phyloP scores from a whole-genome alignment of 169 alveolate species.

The Besnoitia besnoiti region DNA sequence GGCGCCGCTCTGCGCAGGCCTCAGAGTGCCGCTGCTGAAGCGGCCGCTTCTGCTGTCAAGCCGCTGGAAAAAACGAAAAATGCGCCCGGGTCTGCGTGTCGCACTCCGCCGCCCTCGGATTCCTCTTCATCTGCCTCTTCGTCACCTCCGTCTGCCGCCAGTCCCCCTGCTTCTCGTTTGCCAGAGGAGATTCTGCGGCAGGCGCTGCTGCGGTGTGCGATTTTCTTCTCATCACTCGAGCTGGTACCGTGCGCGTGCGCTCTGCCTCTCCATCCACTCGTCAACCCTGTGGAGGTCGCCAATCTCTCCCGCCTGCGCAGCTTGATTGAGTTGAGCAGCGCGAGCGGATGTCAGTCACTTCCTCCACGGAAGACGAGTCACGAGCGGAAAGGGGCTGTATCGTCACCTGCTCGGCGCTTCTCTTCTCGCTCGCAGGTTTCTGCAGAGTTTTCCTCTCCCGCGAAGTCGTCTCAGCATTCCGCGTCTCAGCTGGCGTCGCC shows the following conservation, averaged over 20 bases:
- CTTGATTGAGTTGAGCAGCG: slow-evolving; percentile 47
- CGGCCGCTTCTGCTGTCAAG: not conserved
- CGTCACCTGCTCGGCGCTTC: not conserved
- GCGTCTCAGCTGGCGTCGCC: too few relatives aligned
- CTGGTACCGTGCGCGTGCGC: slow-evolving; percentile 50
- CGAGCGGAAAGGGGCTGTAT: not conserved
- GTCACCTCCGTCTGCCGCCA: not conserved
- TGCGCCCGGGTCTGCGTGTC: not conserved
- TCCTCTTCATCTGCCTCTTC: not conserved
- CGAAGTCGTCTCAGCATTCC: too few relatives aligned
- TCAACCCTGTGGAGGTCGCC: slow-evolving; percentile 25
- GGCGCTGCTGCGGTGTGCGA: slow-evolving; percentile 52
- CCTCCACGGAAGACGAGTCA: not conserved
- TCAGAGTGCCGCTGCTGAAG: not conserved
- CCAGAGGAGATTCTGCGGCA: slow-evolving; percentile 8
- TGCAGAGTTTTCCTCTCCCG: too few relatives aligned
- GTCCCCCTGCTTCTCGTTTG: not conserved
- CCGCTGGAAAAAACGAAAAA: not conserved
- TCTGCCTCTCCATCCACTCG: slow-evolving; percentile 40
- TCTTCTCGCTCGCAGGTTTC: not conserved
- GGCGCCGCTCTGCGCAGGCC: not conserved
- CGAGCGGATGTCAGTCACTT: slow-evolving; percentile 30
- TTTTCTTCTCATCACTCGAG: slow-evolving; percentile 37
- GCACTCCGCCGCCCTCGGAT: not conserved
- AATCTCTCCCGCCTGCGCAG: slow-evolving; percentile 19